Conservation (phyloP, 495 filamentous ascomycete genomes). For the Mycothermus thermophilus region DNA sequence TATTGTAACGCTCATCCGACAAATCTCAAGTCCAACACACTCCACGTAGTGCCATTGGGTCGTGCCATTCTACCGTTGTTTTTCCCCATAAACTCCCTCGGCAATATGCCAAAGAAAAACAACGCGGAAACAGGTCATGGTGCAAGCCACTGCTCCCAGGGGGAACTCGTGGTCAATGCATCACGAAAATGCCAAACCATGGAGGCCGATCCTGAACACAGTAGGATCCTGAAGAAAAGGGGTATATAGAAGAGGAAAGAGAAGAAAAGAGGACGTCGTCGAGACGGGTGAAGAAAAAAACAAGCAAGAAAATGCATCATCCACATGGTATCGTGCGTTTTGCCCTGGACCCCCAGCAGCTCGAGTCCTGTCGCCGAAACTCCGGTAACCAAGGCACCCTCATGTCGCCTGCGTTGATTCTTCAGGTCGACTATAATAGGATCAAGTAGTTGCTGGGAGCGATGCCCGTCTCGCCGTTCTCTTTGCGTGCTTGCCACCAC, state of each 20-base stretch:
- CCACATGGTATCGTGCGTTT: conserved; percentile 17
- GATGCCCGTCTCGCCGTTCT: conserved; percentile 90
- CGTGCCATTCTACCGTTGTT: neutral
- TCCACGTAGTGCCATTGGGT: neutral
- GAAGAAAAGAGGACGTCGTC: too few species aligned
- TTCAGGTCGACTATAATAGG: conserved; percentile 56
- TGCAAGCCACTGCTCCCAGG: too few species aligned
- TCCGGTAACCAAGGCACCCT: neutral
- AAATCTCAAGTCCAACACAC: conserved; percentile 19
- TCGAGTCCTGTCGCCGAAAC: too few species aligned
- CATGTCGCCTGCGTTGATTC: neutral
- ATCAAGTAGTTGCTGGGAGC: conserved; percentile 97
- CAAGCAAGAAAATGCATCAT: neutral
- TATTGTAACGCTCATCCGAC: conserved; percentile 19
- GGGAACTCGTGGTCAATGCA: too few species aligned
- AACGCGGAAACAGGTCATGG: too few species aligned
- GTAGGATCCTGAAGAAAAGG: too few species aligned
- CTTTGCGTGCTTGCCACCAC: conserved; percentile 98
- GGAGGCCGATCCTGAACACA: too few species aligned
- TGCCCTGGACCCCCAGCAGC: too few species aligned
- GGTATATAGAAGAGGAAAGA: too few species aligned
- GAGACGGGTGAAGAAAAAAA: neutral
- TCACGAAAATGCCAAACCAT: too few species aligned
- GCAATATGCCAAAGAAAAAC: too few species aligned
- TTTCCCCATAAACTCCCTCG: neutral